phyloP scores from a whole-genome alignment of 306 rosid genomes.

The Fragaria vesca region DNA sequence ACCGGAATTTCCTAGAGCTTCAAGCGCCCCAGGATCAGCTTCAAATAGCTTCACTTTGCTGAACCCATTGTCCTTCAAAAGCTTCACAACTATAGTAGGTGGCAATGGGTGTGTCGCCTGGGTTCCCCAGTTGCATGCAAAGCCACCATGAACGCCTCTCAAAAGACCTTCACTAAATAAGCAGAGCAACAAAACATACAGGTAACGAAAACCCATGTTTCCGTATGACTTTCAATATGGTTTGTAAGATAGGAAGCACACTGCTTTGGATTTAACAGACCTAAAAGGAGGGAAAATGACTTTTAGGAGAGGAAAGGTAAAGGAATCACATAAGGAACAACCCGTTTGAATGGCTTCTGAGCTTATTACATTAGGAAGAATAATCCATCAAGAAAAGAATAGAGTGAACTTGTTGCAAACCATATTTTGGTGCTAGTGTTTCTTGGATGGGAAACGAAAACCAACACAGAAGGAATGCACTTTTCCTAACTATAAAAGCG shows the following conservation, averaged over 20 bases:
- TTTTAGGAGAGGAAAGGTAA: conserved; percentile 59
- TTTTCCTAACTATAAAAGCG: background rate
- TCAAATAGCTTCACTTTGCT: conserved; percentile 83
- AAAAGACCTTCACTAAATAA: conserved; percentile 38
- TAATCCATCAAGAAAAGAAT: conserved; percentile 59
- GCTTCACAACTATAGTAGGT: conserved; percentile 53
- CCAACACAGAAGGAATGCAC: conserved; percentile 3
- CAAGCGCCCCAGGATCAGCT: conserved; percentile 70
- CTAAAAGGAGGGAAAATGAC: conserved; percentile 21
- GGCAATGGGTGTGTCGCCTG: conserved; percentile 73
- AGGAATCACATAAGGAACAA: conserved; percentile 48
- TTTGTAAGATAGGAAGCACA: conserved; percentile 22
- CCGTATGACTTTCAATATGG: conserved; percentile 4
- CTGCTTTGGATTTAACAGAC: conserved; percentile 8
- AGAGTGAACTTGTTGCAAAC: conserved; percentile 33
- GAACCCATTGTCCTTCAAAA: conserved; percentile 84
- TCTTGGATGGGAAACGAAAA: conserved; percentile 10
- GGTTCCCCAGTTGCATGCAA: conserved; percentile 87
- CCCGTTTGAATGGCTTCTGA: conserved; percentile 29
- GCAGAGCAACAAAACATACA: conserved; percentile 45
- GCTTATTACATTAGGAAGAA: conserved; percentile 25
- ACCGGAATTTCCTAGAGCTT: conserved; percentile 78
- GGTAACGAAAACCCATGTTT: conserved; percentile 46
- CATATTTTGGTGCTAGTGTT: conserved; percentile 10
- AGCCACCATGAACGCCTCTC: conserved; percentile 55